These are phyloP conservation scores for Cyberlindnera japonica DNA, from an alignment of 805 yeast genomes.

Conservation along the genomic window DNA sequence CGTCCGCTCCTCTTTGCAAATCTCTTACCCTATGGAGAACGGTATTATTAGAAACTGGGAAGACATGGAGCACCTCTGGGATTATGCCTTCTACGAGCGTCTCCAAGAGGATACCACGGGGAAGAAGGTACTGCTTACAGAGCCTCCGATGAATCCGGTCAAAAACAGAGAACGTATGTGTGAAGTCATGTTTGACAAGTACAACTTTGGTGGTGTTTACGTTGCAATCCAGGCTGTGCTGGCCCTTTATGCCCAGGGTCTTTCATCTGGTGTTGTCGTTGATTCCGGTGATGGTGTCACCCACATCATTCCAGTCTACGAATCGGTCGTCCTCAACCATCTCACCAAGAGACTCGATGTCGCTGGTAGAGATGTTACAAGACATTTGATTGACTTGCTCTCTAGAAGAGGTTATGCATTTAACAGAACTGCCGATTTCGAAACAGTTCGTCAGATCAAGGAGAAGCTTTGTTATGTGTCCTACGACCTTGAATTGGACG, in stretches of 20 bases:
- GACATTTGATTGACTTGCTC: constrained; percentile 84
- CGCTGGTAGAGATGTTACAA: constrained; percentile 98
- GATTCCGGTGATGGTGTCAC: constrained; percentile 99
- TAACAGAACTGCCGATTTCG: constrained; percentile 98
- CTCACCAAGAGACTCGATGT: constrained; percentile 89
- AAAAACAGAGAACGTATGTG: constrained; percentile 89
- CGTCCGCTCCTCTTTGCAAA: constrained; percentile 83
- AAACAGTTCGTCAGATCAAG: constrained; percentile 96
- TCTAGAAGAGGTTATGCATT: constrained; percentile 97
- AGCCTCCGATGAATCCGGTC: constrained; percentile 96
- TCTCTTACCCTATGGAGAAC: constrained; percentile 98
- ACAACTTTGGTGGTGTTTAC: constrained; percentile 87
- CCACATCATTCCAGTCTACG: constrained; percentile 97
- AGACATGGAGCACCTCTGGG: constrained; percentile 98
- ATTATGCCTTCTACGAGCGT: constrained; percentile 90
- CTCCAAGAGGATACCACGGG: constrained; percentile 80
- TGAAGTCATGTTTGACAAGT: constrained; percentile 88
- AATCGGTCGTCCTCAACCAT: constrained; percentile 93
- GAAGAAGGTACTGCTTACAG: constrained; percentile 82
- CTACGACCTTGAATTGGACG: constrained; percentile 87
- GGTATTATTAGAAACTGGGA: constrained; percentile 98
- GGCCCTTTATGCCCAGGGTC: constrained; percentile 95
- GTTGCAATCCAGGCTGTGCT: constrained; percentile 98
- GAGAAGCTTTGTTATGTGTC: constrained; percentile 95
- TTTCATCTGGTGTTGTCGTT: constrained; percentile 95